phyloP scores from a whole-genome alignment of 495 filamentous ascomycete genomes.

The Tuber borchii region DNA sequence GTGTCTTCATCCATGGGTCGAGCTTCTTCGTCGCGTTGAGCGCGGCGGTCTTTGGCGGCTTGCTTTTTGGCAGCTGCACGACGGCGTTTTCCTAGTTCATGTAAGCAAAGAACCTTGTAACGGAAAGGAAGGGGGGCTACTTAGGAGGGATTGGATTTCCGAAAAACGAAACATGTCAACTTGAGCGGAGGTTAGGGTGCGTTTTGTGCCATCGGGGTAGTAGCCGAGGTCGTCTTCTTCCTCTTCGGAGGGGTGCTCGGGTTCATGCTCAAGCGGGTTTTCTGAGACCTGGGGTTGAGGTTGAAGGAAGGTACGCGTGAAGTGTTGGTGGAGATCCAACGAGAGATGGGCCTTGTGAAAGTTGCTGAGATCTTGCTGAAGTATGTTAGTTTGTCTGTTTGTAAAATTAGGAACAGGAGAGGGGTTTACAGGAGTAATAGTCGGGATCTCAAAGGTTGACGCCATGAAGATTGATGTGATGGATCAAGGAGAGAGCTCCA shows the following conservation, averaged over 20 bases:
- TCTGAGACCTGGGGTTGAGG: constrained; percentile 28
- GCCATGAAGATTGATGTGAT: constrained; percentile 18
- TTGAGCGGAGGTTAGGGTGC: constrained; percentile 87
- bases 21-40: constrained; percentile 8
- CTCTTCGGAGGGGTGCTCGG: constrained; percentile 33
- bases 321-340: constrained; percentile 45
- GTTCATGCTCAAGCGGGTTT: constrained; percentile 7
- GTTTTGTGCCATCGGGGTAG: constrained; percentile 81
- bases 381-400: constrained; percentile 29
- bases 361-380: constrained; percentile 62
- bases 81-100: constrained; percentile 19
- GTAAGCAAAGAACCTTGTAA: background rate
- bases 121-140: constrained; percentile 10
- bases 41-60: constrained; percentile 12
- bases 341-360: constrained; percentile 67
- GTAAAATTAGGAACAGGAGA: background rate
- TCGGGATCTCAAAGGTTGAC: constrained; percentile 26
- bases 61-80: constrained; percentile 17
- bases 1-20: constrained; percentile 1
- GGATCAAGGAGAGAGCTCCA: background rate
- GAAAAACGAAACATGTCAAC: constrained; percentile 85
- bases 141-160: constrained; percentile 67
- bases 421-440: constrained; percentile 23
- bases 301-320: constrained; percentile 48
- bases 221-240: constrained; percentile 63